These are phyloP conservation scores for Plasmodium vivax DNA, from an alignment of 169 alveolate species.

Conservation along the genomic window DNA sequence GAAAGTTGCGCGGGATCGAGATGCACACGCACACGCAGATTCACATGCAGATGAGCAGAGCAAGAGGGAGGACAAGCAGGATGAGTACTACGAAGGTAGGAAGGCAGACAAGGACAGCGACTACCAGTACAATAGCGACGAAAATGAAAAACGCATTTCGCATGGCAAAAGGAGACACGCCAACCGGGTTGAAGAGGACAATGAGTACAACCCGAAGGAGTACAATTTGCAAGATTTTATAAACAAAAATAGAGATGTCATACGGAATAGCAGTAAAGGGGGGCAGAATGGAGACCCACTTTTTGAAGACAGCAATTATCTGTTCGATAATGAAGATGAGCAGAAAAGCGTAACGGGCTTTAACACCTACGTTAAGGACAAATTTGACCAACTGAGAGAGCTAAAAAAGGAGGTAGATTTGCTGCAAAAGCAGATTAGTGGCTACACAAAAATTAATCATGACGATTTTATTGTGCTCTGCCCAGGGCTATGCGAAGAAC, in stretches of 20 bases:
- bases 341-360: slow-evolving; percentile 53
- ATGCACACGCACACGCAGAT: not conserved
- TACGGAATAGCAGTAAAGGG: slow-evolving; percentile 6
- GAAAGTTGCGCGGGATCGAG: slow-evolving; percentile 19
- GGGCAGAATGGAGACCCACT: not conserved
- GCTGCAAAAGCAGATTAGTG: slow-evolving; percentile 38
- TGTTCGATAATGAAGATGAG: slow-evolving; percentile 68
- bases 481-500: slow-evolving; percentile 76
- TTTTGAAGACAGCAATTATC: slow-evolving; percentile 18
- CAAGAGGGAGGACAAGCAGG: slow-evolving; percentile 25
- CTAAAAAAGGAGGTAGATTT: slow-evolving; percentile 50
- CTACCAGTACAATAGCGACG: not conserved
- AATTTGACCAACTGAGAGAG: slow-evolving; percentile 53
- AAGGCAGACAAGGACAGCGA: slow-evolving; percentile 1
- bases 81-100: not conserved
- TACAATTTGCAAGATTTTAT: slow-evolving; percentile 60
- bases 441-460: slow-evolving; percentile 39
- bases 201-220: slow-evolving; percentile 41
- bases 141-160: not conserved
- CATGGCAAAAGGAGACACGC: not conserved
- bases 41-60: not conserved
- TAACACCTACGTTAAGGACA: slow-evolving; percentile 47
- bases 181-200: slow-evolving; percentile 7
- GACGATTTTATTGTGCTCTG: slow-evolving; percentile 61
- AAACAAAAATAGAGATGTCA: slow-evolving; percentile 68